Base-by-base conservation (phyloP, 2,329 filamentous ascomycete species). In the Paecilomyces variotii region DNA sequence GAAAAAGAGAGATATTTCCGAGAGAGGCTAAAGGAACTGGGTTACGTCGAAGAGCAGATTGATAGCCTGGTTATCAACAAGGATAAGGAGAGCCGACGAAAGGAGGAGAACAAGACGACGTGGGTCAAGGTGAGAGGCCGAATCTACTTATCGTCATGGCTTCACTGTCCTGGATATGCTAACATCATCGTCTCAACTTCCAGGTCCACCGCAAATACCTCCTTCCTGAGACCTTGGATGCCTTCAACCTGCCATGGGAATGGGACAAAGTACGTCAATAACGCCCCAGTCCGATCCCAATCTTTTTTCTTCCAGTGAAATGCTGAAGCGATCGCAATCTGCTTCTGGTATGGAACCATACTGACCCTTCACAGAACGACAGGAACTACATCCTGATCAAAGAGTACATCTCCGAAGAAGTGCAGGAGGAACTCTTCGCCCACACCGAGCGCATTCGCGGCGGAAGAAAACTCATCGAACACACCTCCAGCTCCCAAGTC, bases 331-430 rank as follows among this genome's bases (percentile, higher is more conserved):
- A 54, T n/a, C n/a, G n/a, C n/a, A n/a, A n/a, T n/a, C n/a, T n/a
- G n/a, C n/a, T n/a, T n/a, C n/a, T n/a, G n/a, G n/a, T n/a, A n/a
- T n/a, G n/a, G n/a, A 53, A 26, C 4, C 24, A 53, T 27, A n/a
- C 51, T 53, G 51, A 27, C 54, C 24, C 24, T 45, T 10, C 39
- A 79, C 56, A 79, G 76, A 65, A 63, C 55, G 86, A 91, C 66
- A 81, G 84, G 19, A 84, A 88, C 53, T 91, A 84, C 65, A 78
- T 91, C 57, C 73, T 92, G 60, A 88, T 91, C 74, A 89, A 88
- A 73, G 80, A 85, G 58, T 89, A 84, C 84, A 84, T 91, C 56
- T 82, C 84, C 3, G 85, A 90, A 64, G 82, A 83, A 61, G 83
- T 90, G 69, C 88, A 90, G 67, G 83, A 90, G 59, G 77, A 84